phyloP scores from a whole-genome alignment of 1,284 basidiomycete species.

The Ceratobasidium sp. region DNA sequence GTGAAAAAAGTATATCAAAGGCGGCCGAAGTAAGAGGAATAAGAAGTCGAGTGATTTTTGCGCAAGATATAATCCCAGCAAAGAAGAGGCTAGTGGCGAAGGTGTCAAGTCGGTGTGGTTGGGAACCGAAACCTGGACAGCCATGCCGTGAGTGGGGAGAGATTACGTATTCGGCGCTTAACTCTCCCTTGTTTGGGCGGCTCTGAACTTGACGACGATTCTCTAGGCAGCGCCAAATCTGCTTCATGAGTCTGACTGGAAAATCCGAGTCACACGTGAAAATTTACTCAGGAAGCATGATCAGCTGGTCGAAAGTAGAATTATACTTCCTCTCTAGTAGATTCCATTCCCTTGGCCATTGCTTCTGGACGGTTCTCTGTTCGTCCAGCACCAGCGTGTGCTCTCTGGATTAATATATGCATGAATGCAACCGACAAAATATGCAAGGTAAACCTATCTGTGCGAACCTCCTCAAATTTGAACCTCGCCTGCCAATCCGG shows the following conservation, averaged over 20 bases:
- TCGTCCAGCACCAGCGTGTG: not conserved
- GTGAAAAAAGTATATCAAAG: not conserved
- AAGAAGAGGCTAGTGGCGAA: not conserved
- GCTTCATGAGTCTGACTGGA: not conserved
- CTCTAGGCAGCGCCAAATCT: not conserved
- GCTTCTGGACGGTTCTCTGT: not conserved
- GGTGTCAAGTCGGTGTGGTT: not conserved
- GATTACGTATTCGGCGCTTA: not conserved
- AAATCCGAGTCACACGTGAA: not conserved
- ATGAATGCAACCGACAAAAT: not conserved
- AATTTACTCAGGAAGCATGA: no score
- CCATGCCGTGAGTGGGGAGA: not conserved
- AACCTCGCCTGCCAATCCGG: not conserved
- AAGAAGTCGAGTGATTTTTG: not conserved
- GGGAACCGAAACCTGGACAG: constrained; percentile 3
- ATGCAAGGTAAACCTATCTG: not conserved
- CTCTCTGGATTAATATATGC: not conserved
- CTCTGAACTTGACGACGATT: constrained; percentile 1
- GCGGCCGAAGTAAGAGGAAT: not conserved
- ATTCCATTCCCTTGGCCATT: not conserved
- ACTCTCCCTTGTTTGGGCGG: not conserved
- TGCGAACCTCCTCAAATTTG: not conserved
- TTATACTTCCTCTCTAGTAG: not conserved
- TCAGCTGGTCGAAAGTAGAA: not conserved
- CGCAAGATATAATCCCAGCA: not conserved